Conservation (phyloP, 805 yeast genomes). For the Hanseniaspora nectarophila region DNA sequence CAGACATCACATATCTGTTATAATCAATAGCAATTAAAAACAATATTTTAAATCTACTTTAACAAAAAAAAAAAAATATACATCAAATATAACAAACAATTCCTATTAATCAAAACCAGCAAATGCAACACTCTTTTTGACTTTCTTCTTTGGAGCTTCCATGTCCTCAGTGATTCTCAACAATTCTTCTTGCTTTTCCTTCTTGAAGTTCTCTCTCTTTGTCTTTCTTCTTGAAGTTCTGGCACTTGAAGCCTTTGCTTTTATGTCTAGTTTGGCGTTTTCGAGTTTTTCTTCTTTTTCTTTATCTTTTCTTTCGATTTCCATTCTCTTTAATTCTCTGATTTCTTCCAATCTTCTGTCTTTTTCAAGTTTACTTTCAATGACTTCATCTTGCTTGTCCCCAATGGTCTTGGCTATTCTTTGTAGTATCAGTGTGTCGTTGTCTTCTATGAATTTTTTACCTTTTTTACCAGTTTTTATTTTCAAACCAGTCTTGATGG, state of each 20-base stretch:
- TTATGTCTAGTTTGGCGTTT: conserved; percentile 64
- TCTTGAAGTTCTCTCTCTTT: conserved; percentile 20
- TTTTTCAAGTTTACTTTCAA: conserved; percentile 83
- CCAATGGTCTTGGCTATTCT: conserved; percentile 71
- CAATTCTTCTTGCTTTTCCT: conserved; percentile 11
- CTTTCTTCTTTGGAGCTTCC: conserved; percentile 10
- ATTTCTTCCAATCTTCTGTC: conserved; percentile 81
- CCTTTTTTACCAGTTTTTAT: conserved; percentile 76
- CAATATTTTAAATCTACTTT: background rate
- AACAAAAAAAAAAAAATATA: background rate
- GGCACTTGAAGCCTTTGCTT: conserved; percentile 58
- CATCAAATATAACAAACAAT: background rate
- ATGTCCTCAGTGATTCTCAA: background rate
- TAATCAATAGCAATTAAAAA: background rate
- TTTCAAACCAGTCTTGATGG: conserved; percentile 75
- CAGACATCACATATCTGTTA: no score
- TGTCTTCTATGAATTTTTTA: conserved; percentile 62
- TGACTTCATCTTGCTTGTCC: conserved; percentile 62
- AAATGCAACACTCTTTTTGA: conserved; percentile 16
- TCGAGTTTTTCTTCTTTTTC: conserved; percentile 59
- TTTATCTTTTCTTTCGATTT: conserved; percentile 72
- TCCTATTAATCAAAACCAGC: conserved; percentile 12
- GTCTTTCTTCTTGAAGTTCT: conserved; percentile 56
- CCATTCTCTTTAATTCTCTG: conserved; percentile 74
- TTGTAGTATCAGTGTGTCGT: conserved; percentile 48